Evolutionary conservation across 306 rosid genomes (phyloP).

Genomic region (Abrus precatorius): DNA sequence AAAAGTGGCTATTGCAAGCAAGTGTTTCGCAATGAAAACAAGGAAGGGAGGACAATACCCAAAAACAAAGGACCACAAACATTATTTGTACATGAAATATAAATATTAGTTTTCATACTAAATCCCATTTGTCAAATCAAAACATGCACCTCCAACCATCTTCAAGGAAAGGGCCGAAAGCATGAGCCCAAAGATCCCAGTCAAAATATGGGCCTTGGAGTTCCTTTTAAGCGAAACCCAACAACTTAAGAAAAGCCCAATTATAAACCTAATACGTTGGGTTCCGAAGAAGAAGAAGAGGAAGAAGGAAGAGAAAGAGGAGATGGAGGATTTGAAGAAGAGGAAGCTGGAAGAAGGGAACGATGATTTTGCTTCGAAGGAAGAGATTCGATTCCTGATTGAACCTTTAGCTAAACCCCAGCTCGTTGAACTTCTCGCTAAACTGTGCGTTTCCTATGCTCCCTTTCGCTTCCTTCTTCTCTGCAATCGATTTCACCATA

Average conservation of each 20-base stretch:
- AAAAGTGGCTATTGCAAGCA: too few species aligned
- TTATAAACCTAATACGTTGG: conserved; percentile 22
- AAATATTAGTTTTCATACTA: too few species aligned
- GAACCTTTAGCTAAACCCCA: conserved; percentile 80
- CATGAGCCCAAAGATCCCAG: not conserved
- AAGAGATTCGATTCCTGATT: conserved; percentile 68
- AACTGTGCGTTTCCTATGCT: conserved; percentile 60
- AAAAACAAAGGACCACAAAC: too few species aligned
- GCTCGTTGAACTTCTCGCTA: conserved; percentile 78
- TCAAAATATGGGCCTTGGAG: not conserved
- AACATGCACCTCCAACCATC: too few species aligned
- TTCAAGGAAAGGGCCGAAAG: too few species aligned
- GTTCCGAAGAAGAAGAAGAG: not conserved
- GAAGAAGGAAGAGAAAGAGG: not conserved
- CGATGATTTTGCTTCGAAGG: conserved; percentile 52
- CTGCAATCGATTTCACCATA: not conserved
- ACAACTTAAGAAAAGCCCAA: not conserved
- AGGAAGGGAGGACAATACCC: too few species aligned
- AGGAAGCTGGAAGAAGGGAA: conserved; percentile 68
- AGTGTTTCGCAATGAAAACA: too few species aligned
- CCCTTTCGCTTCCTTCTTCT: not conserved
- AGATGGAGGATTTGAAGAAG: conserved; percentile 81
- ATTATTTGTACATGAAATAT: too few species aligned
- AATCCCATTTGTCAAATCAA: too few species aligned
- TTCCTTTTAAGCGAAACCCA: not conserved